Evolutionary conservation across 2,329 filamentous ascomycete genomes (phyloP), one percentile per base, ranked within the genome.

Genomic region (Coleophoma eucalyptorum): DNA sequence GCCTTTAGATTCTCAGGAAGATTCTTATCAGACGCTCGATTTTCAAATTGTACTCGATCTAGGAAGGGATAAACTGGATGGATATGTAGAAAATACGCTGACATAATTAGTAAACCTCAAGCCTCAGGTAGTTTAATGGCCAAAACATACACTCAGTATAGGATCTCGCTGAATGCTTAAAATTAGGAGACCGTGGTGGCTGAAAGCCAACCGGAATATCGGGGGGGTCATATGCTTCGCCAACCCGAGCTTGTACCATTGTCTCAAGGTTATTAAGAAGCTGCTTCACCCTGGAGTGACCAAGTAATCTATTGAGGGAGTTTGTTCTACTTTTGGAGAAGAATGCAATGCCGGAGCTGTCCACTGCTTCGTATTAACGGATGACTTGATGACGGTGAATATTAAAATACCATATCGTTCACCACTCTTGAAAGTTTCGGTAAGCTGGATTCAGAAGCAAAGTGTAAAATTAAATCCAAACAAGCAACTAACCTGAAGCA

Each of bases 11-110:
- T 26, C 26, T 26, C 26, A 26, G 26, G 26, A 26, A 26, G 26
- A 8, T 26, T 26, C 26, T 26, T 26, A 26, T 26, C 26, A 2
- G 26, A 55, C 6, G 63, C 64, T 16, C 63, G 61, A 0, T 59
- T 50, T 52, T 72, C 67, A 48, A 75, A 74, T 4, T 56, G 46
- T 15, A 53, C 45, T 32, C 60, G 63, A 43, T 73, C 67, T 1
- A 75, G 61, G 49, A 74, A 73, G 1, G 72, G 70, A 50, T 72
- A 69, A 0, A 70, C 38, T 0, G 66, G 66, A 50, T 74, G 71
- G 2, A 70, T 56, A 10, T 67, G 61, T 2, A 67, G 58, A 49
- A 74, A 75, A 56, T 73, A 74, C 26, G 26, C 26, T 20, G 61
- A 65, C 70, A 35, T 2, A 26, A 8, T 26, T 26, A 26, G 26